These are phyloP conservation scores for Claviceps lovelessii DNA, from an alignment of 2,329 filamentous ascomycete species.

Conservation along the genomic window DNA sequence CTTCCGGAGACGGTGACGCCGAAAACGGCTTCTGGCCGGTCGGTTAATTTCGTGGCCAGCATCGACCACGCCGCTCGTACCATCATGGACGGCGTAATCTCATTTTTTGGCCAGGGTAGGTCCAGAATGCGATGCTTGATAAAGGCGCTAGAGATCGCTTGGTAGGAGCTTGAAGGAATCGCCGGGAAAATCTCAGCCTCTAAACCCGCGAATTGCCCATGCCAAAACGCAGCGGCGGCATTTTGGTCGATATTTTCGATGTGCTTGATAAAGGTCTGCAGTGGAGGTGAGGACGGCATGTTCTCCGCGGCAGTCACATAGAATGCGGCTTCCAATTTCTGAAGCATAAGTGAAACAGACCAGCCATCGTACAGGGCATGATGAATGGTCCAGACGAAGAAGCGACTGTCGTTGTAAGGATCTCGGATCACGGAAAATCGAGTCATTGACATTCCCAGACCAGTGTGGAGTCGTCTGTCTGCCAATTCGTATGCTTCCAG, in stretches of 20 bases:
- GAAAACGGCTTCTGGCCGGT: slow-evolving; percentile 16
- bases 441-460: slow-evolving; percentile 11
- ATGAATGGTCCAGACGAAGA: slow-evolving; percentile 29
- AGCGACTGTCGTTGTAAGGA: not conserved
- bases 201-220: slow-evolving; percentile 10
- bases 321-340: slow-evolving; percentile 27
- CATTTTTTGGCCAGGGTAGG: slow-evolving; percentile 1
- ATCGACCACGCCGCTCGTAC: slow-evolving; percentile 26
- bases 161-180: slow-evolving; percentile 1
- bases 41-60: slow-evolving; percentile 21
- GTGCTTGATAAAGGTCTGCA: slow-evolving; percentile 2
- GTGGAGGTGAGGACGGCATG: not conserved
- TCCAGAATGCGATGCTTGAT: slow-evolving; percentile 2
- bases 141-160: not conserved
- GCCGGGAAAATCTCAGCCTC: slow-evolving; percentile 2
- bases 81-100: slow-evolving; percentile 8
- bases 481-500: slow-evolving; percentile 21
- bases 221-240: not conserved
- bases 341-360: slow-evolving; percentile 31
- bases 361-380: slow-evolving; percentile 40
- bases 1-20: slow-evolving; percentile 13
- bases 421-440: slow-evolving; percentile 7
- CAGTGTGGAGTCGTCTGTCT: slow-evolving; percentile 27
- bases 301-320: slow-evolving; percentile 9
- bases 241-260: not conserved